phyloP scores from a whole-genome alignment of 139 green algal genomes.

The Chlorella vulgaris region DNA sequence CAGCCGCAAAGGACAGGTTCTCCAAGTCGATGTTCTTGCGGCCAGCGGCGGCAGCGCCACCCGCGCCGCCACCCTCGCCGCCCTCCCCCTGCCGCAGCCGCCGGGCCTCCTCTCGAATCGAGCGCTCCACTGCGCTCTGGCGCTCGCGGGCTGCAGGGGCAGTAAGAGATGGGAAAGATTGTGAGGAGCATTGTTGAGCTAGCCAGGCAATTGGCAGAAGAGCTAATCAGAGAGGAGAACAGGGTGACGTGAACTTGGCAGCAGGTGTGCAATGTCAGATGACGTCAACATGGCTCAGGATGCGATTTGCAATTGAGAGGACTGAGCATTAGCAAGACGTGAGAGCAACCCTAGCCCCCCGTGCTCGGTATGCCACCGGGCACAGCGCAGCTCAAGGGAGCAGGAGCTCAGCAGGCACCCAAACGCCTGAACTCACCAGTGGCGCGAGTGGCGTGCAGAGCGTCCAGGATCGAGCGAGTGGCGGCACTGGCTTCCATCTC shows the following conservation, averaged over 20 bases:
- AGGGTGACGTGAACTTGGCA: no score
- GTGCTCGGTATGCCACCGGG: no score
- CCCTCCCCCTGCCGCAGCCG: slow-evolving; percentile 63
- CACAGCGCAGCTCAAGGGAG: no score
- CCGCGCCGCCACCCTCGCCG: slow-evolving; percentile 30
- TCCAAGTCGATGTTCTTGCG: slow-evolving; percentile 90
- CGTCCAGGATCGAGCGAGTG: slow-evolving; percentile 78
- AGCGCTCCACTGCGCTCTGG: slow-evolving; percentile 82
- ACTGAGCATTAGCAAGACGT: no score
- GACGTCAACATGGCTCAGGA: no score
- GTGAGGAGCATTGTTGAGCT: no score
- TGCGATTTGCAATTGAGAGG: no score
- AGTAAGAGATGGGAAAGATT: background rate
- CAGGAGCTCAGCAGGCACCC: no score
- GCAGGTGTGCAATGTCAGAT: no score
- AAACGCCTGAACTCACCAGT: slow-evolving; percentile 38
- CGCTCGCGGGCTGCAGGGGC: slow-evolving; percentile 65
- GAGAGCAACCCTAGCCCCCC: no score
- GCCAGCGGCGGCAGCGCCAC: slow-evolving; percentile 48
- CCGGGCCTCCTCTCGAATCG: slow-evolving; percentile 92
- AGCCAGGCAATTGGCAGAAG: no score
- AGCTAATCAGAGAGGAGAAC: no score
- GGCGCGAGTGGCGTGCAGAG: slow-evolving; percentile 81
- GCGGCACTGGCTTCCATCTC: slow-evolving; percentile 63
- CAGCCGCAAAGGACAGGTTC: slow-evolving; percentile 75